These are phyloP conservation scores for Spatholobus suberectus DNA, from an alignment of 306 rosid genomes.

Conservation along the genomic window DNA sequence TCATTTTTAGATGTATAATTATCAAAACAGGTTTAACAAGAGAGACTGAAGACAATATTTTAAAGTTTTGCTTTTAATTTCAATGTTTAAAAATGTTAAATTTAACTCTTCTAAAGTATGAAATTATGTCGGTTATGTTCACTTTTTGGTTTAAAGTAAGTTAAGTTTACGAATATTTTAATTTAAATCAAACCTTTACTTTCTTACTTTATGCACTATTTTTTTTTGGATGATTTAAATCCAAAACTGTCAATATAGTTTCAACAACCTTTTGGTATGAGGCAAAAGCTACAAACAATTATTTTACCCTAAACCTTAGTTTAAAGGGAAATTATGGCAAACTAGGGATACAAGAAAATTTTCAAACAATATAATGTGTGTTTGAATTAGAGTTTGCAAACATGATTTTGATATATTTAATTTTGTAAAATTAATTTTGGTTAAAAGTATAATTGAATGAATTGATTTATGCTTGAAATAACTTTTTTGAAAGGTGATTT, in stretches of 20 bases:
- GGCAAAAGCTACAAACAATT: too few relatives aligned
- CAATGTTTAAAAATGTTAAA: not conserved
- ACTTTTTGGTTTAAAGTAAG: not conserved
- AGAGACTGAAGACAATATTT: not conserved
- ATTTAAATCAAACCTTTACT: not conserved
- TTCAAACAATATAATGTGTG: not conserved
- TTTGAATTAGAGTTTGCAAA: not conserved
- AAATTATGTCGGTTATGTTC: not conserved
- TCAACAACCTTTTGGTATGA: not conserved
- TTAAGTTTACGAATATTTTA: not conserved
- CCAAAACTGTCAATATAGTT: not conserved
- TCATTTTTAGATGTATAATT: not conserved
- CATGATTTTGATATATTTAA: too few relatives aligned
- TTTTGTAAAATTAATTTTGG: not conserved
- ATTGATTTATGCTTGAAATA: not conserved
- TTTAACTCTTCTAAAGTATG: not conserved
- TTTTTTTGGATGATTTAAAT: not conserved
- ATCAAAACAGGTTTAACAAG: not conserved
- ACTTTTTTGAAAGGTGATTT: too few relatives aligned
- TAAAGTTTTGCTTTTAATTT: slow-evolving; percentile 1
- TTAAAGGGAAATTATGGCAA: not conserved
- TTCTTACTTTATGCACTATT: not conserved
- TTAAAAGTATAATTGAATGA: not conserved
- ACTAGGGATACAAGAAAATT: not conserved
- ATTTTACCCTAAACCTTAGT: not conserved